A percentile compares a stretch with the other conserved stretches of the same genome.
Evolutionary conservation across 2,329 filamentous ascomycete genomes (phyloP).

Genomic region (Dothidotthia symphoricarpi): DNA sequence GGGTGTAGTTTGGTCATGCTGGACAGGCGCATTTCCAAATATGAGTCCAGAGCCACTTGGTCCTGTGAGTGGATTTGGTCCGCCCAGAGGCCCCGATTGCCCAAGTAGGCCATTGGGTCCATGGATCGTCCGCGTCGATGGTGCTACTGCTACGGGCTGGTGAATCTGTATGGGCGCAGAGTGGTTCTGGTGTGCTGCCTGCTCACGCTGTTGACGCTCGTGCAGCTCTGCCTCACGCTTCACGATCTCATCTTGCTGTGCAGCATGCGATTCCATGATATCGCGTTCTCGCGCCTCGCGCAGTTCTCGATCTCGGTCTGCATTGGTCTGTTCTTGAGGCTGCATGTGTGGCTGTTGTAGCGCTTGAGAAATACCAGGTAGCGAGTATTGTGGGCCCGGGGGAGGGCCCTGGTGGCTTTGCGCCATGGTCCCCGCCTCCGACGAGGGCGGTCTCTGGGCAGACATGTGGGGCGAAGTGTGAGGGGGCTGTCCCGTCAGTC

Average conservation of each 20-base stretch:
- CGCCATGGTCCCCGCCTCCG: constrained; percentile 36
- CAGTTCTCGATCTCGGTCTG: constrained; percentile 50
- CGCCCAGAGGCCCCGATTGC: constrained; percentile 54
- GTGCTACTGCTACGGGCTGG: constrained; percentile 80
- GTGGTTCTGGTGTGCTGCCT: constrained; percentile 78
- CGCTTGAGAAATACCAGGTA: constrained; percentile 48
- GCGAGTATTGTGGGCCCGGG: constrained; percentile 44
- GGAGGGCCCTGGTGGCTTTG: constrained; percentile 34
- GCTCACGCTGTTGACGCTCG: constrained; percentile 60
- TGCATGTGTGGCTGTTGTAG: constrained; percentile 39
- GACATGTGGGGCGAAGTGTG: constrained; percentile 43
- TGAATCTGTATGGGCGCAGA: constrained; percentile 87
- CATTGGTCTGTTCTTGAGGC: constrained; percentile 34
- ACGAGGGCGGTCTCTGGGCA: constrained; percentile 37
- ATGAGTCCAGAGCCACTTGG: constrained; percentile 59
- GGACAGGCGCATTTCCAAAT: constrained; percentile 70
- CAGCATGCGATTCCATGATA: constrained; percentile 51
- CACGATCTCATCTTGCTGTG: constrained; percentile 56
- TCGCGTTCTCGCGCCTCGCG: constrained; percentile 51
- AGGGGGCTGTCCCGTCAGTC: constrained; percentile 46
- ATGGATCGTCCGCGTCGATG: constrained; percentile 75
- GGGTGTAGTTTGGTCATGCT: constrained; percentile 54
- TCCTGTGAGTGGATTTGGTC: constrained; percentile 48
- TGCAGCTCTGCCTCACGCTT: constrained; percentile 48
- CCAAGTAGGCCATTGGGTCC: constrained; percentile 82